Base-by-base conservation (phyloP, 2,329 filamentous ascomycete species). In the Ophiostoma quercus region DNA sequence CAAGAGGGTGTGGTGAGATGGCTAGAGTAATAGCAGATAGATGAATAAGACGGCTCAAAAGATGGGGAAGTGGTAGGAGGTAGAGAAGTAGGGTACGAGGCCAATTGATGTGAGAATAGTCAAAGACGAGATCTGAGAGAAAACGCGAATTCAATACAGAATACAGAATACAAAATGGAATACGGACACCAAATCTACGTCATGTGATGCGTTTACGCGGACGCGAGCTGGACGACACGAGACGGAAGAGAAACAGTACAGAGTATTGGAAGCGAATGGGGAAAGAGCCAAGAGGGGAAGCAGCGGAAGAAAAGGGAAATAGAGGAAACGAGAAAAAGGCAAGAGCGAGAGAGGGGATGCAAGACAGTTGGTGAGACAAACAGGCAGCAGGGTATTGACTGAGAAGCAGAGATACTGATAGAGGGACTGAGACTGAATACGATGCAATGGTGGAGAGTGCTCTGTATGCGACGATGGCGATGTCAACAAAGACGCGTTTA, bases 401-500 rank as follows among this genome's bases (percentile, higher is more conserved):
- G 63, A 43, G 63, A 54, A 25, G 9, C 6, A 37, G 12, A 47
- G 16, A 60, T 19, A 9, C 37, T 29, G 37, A n/a, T 11, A 47
- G 25, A 43, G 54, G 12, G 25, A 62, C 39, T 14, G 11, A 41
- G 11, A 41, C 39, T 41, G 51, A 57, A 57, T 57, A 62, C 25
- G 22, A 62, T 34, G 6, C 16, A n/a, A 22, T 37, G 62, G 32
- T 14, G 62, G 32, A 25, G 62, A 65, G 62, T 3, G 25, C 25
- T 29, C 25, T 29, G 22, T 11, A 65, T 65, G 62, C 22, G 62
- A 39, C 62, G 34, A 65, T 65, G 62, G 62, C 62, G 62, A 65
- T 65, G 62, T 65, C 62, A 65, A 65, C 62, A 65, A n/a, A 19
- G 62, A 39, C 34, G 62, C 34, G 32, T 51, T 16, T n/a, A 51